Base-by-base conservation (phyloP, 2,329 filamentous ascomycete genomes). In the Fusarium compactum region DNA sequence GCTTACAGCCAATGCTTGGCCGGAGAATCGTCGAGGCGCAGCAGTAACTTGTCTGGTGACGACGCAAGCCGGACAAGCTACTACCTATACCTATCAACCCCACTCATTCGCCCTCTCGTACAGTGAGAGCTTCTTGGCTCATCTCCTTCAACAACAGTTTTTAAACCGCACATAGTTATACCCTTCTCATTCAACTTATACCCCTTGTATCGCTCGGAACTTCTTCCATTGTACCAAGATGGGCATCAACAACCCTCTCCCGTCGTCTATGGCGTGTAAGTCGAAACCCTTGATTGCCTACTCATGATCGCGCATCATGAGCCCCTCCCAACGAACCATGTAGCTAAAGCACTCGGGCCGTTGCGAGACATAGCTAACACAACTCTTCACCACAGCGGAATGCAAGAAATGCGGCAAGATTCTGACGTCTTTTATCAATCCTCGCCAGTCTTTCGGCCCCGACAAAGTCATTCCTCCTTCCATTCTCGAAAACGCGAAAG, bases 381-480 rank as follows among this genome's bases (percentile, higher is more conserved):
- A 51, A 47, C 46, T 32, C 25, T 38, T 24, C 41, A 14, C 41
- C 34, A 74, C 81, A 98, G 95, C 94, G 85, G 96, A 99, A 85
- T 98, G 96, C 84, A 96, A 92, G 82, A 99, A 99, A 83, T 96
- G 94, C 79, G 92, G 92, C 78, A 97, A 97, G 86, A 98, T 98
- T 77, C 88, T 99, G 74, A 89, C 92, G 47, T 97, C 95, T 15
- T 99, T 99, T 80, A 89, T 98, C 79, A 96, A 98, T 79, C 96
- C 96, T 22, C 89, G 91, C 78, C 95, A 98, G 84, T 85, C 95
- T 22, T 97, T 98, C 80, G 94, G 95, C 8, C 95, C 96, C 59
- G 96, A 98, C 82, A 98, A 98, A 82, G 91, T 99, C 79, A 99
- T 99, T 75, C 96, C 96, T 52, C 95, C 95, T 10, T 88, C 91